Conservation (phyloP, 1,284 basidiomycete genomes). For the Malassezia restricta region DNA sequence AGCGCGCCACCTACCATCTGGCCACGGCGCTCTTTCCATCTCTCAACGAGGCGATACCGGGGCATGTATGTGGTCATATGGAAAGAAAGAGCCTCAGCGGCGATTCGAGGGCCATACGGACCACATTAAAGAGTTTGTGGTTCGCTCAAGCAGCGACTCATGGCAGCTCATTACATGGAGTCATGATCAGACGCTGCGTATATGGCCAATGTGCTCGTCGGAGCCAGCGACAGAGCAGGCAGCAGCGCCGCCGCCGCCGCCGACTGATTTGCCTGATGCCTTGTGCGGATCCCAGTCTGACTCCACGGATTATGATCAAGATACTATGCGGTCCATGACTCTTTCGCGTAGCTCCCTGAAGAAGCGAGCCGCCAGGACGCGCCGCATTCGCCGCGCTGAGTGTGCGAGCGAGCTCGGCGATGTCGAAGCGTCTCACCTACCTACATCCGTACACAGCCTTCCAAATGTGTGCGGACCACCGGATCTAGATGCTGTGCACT, state of each 20-base stretch:
- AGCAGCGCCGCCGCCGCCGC: slow-evolving; percentile 36
- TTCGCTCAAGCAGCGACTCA: slow-evolving; percentile 58
- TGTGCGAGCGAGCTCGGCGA: too few relatives aligned
- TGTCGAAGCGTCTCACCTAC: too few relatives aligned
- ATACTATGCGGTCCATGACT: too few relatives aligned
- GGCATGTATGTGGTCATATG: slow-evolving; percentile 68
- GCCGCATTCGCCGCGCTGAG: too few relatives aligned
- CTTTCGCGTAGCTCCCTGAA: too few relatives aligned
- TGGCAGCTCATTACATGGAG: slow-evolving; percentile 76
- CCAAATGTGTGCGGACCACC: too few relatives aligned
- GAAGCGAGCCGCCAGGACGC: too few relatives aligned
- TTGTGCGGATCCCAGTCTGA: too few relatives aligned
- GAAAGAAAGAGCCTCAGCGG: slow-evolving; percentile 54
- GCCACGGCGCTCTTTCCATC: slow-evolving; percentile 71
- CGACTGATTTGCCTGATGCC: too few relatives aligned
- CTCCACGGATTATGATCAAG: too few relatives aligned
- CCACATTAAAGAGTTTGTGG: slow-evolving; percentile 95
- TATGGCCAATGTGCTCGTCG: slow-evolving; percentile 57
- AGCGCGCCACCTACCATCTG: slow-evolving; percentile 82
- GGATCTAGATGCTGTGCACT: not conserved
- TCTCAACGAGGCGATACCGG: slow-evolving; percentile 77
- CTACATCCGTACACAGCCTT: too few relatives aligned
- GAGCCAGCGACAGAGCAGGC: slow-evolving; percentile 55
- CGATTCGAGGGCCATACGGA: slow-evolving; percentile 78
- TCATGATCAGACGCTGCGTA: slow-evolving; percentile 77